Conservation (phyloP, 129 eudicot species). For the Centrapalus pauciflorus region DNA sequence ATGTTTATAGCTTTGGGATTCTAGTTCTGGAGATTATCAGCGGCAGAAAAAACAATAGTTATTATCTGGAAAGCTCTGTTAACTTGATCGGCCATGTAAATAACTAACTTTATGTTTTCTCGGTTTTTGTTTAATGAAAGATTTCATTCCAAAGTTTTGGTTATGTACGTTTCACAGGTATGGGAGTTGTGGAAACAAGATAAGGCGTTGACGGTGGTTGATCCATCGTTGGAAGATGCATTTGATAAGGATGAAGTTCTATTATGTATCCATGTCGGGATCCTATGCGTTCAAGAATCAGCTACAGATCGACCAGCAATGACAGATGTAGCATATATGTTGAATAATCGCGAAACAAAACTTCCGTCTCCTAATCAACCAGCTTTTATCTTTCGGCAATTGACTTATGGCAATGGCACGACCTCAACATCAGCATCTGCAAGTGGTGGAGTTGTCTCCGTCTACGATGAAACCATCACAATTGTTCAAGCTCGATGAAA, state of each 20-base stretch:
- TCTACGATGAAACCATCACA: constrained; percentile 19
- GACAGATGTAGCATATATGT: constrained; percentile 44
- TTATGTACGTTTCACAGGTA: too few species aligned
- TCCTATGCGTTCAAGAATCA: constrained; percentile 58
- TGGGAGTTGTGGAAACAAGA: constrained; percentile 61
- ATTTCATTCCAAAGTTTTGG: background rate
- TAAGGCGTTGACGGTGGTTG: constrained; percentile 28
- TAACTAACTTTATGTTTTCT: background rate
- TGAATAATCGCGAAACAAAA: constrained; percentile 33
- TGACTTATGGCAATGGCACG: constrained; percentile 2
- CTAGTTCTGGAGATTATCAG: constrained; percentile 53
- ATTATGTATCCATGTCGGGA: constrained; percentile 53
- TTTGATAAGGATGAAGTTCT: constrained; percentile 27
- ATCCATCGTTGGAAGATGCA: constrained; percentile 32
- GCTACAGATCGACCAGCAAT: constrained; percentile 54
- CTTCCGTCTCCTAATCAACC: constrained; percentile 49
- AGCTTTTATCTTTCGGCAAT: constrained; percentile 35
- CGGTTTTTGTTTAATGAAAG: background rate
- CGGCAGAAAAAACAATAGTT: constrained; percentile 47
- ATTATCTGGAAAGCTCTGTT: constrained; percentile 28
- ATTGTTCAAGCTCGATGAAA: constrained; percentile 28
- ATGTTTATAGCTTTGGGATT: constrained; percentile 60
- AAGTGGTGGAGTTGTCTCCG: constrained; percentile 12
- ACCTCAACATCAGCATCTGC: constrained; percentile 22
- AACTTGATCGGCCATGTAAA: constrained; percentile 62